A percentile compares a stretch with the other conserved stretches of the same genome.
Conservation (phyloP, 768 basidiomycete species). For the Termitomyces titanicus region DNA sequence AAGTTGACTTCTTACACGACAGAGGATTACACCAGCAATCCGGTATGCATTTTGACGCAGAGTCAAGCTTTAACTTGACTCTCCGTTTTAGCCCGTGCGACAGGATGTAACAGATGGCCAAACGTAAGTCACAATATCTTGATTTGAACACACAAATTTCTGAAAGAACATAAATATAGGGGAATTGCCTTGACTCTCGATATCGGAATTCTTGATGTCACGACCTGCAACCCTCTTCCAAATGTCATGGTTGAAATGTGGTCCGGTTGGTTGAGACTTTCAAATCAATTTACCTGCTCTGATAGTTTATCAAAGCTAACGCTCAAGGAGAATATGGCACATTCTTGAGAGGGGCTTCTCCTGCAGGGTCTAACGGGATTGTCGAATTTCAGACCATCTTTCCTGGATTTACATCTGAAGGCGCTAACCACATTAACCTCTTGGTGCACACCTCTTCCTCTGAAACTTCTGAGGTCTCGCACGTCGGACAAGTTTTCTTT, state of each 20-base stretch:
- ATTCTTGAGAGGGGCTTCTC: conserved; percentile 33
- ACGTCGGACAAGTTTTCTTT: conserved; percentile 38
- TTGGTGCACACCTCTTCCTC: conserved; percentile 28
- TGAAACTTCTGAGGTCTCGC: conserved; percentile 21
- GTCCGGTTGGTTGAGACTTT: conserved; percentile 4
- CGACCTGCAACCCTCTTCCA: conserved; percentile 33
- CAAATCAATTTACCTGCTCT: neutral
- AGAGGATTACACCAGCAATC: conserved; percentile 14
- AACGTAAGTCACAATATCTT: conserved; percentile 5
- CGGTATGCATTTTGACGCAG: conserved; percentile 4
- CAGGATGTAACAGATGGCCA: conserved; percentile 19
- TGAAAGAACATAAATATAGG: conserved; percentile 11
- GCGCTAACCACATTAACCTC: conserved; percentile 35
- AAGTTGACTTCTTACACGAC: neutral
- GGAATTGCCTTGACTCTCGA: conserved; percentile 36
- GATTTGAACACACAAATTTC: neutral
- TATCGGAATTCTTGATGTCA: conserved; percentile 34
- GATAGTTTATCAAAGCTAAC: conserved; percentile 23
- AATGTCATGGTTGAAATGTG: conserved; percentile 33
- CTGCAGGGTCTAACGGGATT: conserved; percentile 30
- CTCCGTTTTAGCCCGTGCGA: conserved; percentile 8
- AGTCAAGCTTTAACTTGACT: neutral
- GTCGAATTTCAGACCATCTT: conserved; percentile 35
- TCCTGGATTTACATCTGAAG: conserved; percentile 31
- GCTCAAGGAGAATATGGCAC: conserved; percentile 29